phyloP scores from a whole-genome alignment of 768 basidiomycete species.

The Boletellus ananas region DNA sequence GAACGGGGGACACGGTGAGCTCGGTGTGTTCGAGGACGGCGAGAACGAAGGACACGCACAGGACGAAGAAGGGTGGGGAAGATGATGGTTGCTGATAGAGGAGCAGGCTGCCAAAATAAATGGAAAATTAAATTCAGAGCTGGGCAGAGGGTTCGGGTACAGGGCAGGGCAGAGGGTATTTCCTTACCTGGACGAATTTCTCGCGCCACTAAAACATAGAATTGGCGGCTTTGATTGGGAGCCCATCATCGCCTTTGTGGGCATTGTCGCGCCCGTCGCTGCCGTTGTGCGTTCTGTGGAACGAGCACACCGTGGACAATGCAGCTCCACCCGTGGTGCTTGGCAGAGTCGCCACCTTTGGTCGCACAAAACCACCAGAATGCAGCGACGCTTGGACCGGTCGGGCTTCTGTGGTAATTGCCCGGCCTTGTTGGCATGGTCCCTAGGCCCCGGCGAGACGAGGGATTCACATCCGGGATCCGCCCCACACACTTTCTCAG shows the following conservation, averaged over 20 bases:
- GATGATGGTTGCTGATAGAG: constrained; percentile 47
- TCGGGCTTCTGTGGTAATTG: constrained; percentile 11
- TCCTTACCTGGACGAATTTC: constrained; percentile 7
- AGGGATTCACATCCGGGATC: constrained; percentile 20
- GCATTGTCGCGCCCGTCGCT: constrained; percentile 2
- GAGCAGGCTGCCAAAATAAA: constrained; percentile 45
- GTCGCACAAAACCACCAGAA: constrained; percentile 5
- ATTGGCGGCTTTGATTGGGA: not conserved
- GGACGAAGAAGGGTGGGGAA: constrained; percentile 35
- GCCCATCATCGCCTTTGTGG: not conserved
- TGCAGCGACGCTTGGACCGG: not conserved
- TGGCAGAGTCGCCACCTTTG: constrained; percentile 3
- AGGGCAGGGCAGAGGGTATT: constrained; percentile 38
- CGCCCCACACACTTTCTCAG: constrained; percentile 9
- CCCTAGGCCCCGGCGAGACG: constrained; percentile 1
- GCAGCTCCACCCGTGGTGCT: not conserved
- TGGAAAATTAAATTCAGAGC: constrained; percentile 61
- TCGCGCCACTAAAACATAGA: constrained; percentile 27
- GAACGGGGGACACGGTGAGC: constrained; percentile 32
- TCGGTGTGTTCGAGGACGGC: constrained; percentile 31
- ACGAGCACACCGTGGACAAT: not conserved
- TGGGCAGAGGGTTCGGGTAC: constrained; percentile 70
- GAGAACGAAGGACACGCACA: constrained; percentile 38
- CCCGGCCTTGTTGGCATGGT: constrained; percentile 19
- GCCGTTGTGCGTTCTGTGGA: not conserved